Evolutionary conservation across 371 early-diverging fungal species (phyloP), one percentile per base, ranked within the genome.

Genomic region (Haplosporangium sp.): DNA sequence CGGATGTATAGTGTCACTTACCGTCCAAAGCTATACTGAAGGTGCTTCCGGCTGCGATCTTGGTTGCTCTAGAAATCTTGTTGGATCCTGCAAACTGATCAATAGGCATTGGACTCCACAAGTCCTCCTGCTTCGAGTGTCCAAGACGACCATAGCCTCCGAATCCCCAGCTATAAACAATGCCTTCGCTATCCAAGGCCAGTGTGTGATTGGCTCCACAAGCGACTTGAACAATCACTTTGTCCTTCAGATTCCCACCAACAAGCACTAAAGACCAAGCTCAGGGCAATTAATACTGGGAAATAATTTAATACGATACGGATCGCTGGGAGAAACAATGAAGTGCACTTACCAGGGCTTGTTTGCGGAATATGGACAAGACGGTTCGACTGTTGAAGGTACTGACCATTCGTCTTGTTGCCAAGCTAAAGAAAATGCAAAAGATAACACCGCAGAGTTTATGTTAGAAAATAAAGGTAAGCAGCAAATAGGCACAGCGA

Each of bases 121-220:
- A 71, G 54, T 83, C 85, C 58, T 83, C 77, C 65, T 82, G 83
- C 55, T 83, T 81, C 1, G 80, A 66, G 50, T 83, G 81, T 0
- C 88, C 89, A 3, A 88, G 74, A 55, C 88, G 86, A 38, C 84
- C 85, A 75, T 83, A 86, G 8, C 86, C 87, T 61, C 86, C 89
- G 68, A 85, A 85, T 11, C 92, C 92, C 85, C 85, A 86, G 21
- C 86, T 80, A 64, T 70, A 86, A 5, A 91, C 80, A 48, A 64
- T 61, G 6, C 84, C 84, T 1, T 84, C 84, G 18, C 62, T 76
- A 59, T 83, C 83, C 20, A 87, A 43, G 6, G 86, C 86, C 46
- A 87, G 48, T 4, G 89, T 70, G 58, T 89, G 89, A 71, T 89
- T 90, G 37, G 73, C 67, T 13, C 92, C 92, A 54, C 85, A 85